Percentiles rank a stretch among this genome's conserved stretches.
Evolutionary conservation across 495 filamentous ascomycete genomes (phyloP).

Genomic region (Extremus antarcticus): DNA sequence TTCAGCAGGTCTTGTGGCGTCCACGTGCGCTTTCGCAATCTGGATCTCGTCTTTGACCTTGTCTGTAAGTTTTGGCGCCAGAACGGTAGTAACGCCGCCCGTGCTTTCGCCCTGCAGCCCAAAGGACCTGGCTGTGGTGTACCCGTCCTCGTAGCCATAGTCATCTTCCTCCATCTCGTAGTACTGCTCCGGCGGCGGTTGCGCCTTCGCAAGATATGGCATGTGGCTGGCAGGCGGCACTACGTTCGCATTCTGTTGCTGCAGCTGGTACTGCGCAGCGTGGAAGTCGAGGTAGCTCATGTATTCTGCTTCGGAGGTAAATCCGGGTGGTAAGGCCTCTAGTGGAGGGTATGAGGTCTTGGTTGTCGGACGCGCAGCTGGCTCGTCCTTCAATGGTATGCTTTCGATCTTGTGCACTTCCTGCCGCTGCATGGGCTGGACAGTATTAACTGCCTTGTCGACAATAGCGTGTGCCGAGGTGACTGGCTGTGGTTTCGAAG

Average conservation of each 20-base stretch:
- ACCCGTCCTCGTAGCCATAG: slow-evolving; percentile 72
- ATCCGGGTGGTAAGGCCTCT: slow-evolving; percentile 2
- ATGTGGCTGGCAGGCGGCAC: background rate
- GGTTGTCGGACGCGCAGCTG: slow-evolving; percentile 28
- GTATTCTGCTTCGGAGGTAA: slow-evolving; percentile 13
- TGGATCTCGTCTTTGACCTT: slow-evolving; percentile 56
- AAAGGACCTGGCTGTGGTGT: slow-evolving; percentile 64
- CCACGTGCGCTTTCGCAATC: slow-evolving; percentile 55
- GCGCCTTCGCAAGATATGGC: slow-evolving; percentile 6
- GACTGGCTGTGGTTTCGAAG: background rate
- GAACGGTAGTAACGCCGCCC: slow-evolving; percentile 54
- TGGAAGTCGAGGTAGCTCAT: slow-evolving; percentile 10
- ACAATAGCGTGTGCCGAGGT: background rate
- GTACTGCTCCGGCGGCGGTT: slow-evolving; percentile 13
- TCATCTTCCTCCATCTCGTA: slow-evolving; percentile 43
- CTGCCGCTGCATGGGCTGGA: slow-evolving; percentile 1
- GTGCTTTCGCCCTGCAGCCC: slow-evolving; percentile 65
- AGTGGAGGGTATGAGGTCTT: slow-evolving; percentile 15
- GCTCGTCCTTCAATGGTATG: slow-evolving; percentile 26
- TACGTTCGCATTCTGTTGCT: slow-evolving; percentile 1
- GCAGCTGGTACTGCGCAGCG: slow-evolving; percentile 5
- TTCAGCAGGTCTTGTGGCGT: slow-evolving; percentile 44
- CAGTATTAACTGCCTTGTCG: background rate
- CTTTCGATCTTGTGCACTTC: slow-evolving; percentile 30
- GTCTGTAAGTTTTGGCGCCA: slow-evolving; percentile 59